These are phyloP conservation scores for Fusarium domesticum DNA, from an alignment of 2,329 filamentous ascomycete genomes.

Conservation along the genomic window DNA sequence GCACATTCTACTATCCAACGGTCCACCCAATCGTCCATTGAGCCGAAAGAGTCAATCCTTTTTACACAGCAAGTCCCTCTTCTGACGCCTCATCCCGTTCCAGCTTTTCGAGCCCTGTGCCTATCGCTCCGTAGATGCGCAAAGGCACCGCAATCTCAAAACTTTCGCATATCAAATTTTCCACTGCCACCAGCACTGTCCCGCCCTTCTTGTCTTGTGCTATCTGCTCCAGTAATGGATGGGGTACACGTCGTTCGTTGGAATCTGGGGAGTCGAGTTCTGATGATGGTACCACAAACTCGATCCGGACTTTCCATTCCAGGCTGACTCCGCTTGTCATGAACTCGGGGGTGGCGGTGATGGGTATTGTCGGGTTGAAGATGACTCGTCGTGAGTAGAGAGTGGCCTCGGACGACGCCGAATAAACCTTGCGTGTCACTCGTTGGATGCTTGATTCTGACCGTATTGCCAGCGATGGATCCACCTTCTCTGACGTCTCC, in stretches of 20 bases:
- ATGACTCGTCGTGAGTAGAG: constrained; percentile 75
- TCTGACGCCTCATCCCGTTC: constrained; percentile 54
- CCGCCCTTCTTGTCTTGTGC: constrained; percentile 75
- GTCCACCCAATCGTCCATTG: constrained; percentile 4
- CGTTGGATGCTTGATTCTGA: constrained; percentile 83
- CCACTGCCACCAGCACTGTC: constrained; percentile 69
- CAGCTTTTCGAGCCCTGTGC: constrained; percentile 53
- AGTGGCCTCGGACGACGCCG: constrained; percentile 74
- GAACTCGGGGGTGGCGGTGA: constrained; percentile 83
- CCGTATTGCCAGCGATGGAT: constrained; percentile 74
- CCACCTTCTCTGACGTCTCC: constrained; percentile 83
- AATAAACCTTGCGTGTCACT: constrained; percentile 79
- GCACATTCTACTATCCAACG: constrained; percentile 17
- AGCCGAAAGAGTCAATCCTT: constrained; percentile 7
- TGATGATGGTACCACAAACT: constrained; percentile 79
- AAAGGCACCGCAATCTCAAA: constrained; percentile 87
- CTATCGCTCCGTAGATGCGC: constrained; percentile 69
- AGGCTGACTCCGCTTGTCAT: constrained; percentile 83
- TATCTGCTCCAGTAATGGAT: constrained; percentile 71
- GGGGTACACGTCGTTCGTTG: constrained; percentile 24
- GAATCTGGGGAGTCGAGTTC: constrained; percentile 21
- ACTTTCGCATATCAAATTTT: constrained; percentile 78
- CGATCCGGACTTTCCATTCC: constrained; percentile 84
- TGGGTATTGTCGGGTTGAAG: constrained; percentile 81
- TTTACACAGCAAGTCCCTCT: constrained; percentile 42